Evolutionary conservation across 345 rosid species (phyloP), one percentile per base, ranked within the genome.

Genomic region (Dimocarpus longan): DNA sequence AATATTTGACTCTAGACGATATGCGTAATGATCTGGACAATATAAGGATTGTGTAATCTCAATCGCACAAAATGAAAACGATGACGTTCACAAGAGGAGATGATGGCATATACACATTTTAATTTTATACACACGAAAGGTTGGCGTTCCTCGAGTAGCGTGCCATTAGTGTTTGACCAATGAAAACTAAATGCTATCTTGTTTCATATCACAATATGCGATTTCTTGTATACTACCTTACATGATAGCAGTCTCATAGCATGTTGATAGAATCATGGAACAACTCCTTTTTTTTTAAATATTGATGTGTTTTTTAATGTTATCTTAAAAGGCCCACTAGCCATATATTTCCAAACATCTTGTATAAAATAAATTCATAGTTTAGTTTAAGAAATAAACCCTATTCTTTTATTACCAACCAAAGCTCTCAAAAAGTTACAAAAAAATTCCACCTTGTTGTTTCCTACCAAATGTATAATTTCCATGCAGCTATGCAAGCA

Each of bases 381-480:
- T 69, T 69, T 24, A 46, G 28, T 44, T 43, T 15, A 69, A 10
- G n/a, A 3, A 69, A 69, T 43, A 70, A 22, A 68, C 1, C 28
- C 32, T 59, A 70, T 8, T 46, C 52, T 10, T 10, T 43, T 69
- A 46, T 10, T 46, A 32, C 37, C 4, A 32, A 32, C 37, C 37
- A 32, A 5, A 9, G 50, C 5, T n/a, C 28, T 56, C 62, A 64
- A 57, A 75, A 71, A 65, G 50, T 66, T 24, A 39, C 76, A 65
- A 75, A 78, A 82, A 79, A 62, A 70, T 57, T 46, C 32, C 24
- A 75, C 65, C 72, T 12, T 76, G 82, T 75, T 76, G 74, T 72
- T 67, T 62, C 4, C 22, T 73, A 66, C 79, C 24, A 70, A 52
- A 64, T 59, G 52, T 68, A 71, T 68, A 54, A 22, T 70, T 13